Evolutionary conservation across 495 filamentous ascomycete genomes (phyloP), one percentile per base, ranked within the genome.

Genomic region (Xylaria scruposa): DNA sequence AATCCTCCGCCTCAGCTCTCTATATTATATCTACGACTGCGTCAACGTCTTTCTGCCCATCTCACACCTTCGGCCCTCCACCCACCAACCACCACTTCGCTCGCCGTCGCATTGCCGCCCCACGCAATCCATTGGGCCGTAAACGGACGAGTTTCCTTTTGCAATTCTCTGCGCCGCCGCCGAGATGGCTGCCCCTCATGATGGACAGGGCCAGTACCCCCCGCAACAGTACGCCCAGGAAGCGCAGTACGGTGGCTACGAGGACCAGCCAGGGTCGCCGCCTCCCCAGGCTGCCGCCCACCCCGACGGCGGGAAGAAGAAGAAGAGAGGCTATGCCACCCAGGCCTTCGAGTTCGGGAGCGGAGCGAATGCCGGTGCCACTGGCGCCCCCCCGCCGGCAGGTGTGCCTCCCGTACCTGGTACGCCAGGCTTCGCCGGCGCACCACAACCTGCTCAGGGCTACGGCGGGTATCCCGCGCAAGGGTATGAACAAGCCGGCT

Each of bases 321-420:
- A 94, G 87, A 97, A 97, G 86, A 87, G 94, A 81, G 90, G 91
- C 53, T 99, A 99, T 85, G 96, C 97, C 31, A 93, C 93, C 33
- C 91, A 94, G 79, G 95, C 95, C 7, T 99, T 95, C 80, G 97
- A 97, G 13, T 94, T 98, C 77, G 95, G 92, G 42, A 88, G 88
- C 40, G 96, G 96, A 74, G 93, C 92, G 76, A 99, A 99, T 89
- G 90, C 93, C 65, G 92, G 78, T 77, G 81, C 79, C 88, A 81
- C 84, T 75, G 69, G 69, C 19, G 61, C 31, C 38, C 73, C 82
- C 76, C 76, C 83, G 81, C 67, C 75, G 19, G 77, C 61, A 38
- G 77, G 72, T 26, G 64, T 73, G 26, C 68, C 77, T 42, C 64
- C 70, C 31, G 59, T 68, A 47, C 49, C 73, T n/a, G 69, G 63